Evolutionary conservation across 1,139 yeast genomes (phyloP), one percentile per base, ranked within the genome.

Genomic region (Yamadazyma taylorii): DNA sequence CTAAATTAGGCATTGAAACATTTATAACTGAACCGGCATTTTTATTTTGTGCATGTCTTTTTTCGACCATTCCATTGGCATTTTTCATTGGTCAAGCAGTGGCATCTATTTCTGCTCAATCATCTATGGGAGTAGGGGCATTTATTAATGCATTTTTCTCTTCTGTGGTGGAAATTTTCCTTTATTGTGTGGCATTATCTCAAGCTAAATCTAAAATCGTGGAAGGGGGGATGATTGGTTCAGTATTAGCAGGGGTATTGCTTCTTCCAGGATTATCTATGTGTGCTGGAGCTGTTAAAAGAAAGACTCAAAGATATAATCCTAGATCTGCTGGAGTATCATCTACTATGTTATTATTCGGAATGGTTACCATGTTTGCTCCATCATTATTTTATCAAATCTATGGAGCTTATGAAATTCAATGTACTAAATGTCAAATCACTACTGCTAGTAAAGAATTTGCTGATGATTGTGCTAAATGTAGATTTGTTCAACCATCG

Each of bases 71-170:
- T 34, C 98, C 99, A 3, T 70, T 92, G 48, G 98, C 98, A 0
- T 92, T 92, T 58, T 92, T 90, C 59, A 90, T 92, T 52, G 99
- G 99, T 3, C 97, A 92, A 60, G 98, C 97, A 2, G 98, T 92
- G 17, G 99, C 99, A 0, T 90, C 97, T 2, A 92, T 92, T 46
- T 86, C 96, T 3, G 97, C 98, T 0, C 98, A 94, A 63, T 88
- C 97, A 1, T 90, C 97, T 0, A 92, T 92, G 97, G 97, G 97
- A n/a, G 82, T 92, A 47, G 98, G 98, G 67, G 98, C 99, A 2
- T 96, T 90, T 1, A 89, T 92, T 51, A 92, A 92, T 60, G 99
- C 99, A 1, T 90, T 94, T 53, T 92, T 92, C 71, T 90, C 98
- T 1, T 90, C 98, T 0, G 76, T 94, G 36, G 97, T 92, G 11